Conservation (phyloP, 352 stramenopile genomes). For the Phytophthora niederhauseri region DNA sequence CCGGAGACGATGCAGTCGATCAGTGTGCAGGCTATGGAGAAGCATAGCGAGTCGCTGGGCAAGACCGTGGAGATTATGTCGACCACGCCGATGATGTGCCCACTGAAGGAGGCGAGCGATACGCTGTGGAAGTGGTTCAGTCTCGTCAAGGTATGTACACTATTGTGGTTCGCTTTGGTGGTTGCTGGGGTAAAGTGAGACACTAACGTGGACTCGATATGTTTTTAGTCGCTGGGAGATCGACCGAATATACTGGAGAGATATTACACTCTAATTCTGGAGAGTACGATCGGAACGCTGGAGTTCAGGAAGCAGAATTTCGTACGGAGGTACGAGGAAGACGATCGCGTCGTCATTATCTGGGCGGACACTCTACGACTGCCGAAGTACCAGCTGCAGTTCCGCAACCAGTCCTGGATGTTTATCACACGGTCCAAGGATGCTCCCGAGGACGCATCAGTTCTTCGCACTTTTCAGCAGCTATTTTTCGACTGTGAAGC, state of each 20-base stretch:
- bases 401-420: constrained; percentile 32
- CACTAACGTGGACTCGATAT: background rate
- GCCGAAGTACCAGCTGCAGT: constrained; percentile 29
- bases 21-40: constrained; percentile 11
- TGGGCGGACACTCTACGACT: constrained; percentile 23
- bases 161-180: no score
- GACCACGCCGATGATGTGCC: constrained; percentile 29
- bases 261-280: constrained; percentile 27
- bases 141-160: constrained; percentile 6
- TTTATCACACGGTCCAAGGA: constrained; percentile 23
- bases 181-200: no score
- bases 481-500: constrained; percentile 18
- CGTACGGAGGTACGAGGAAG: constrained; percentile 31
- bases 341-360: constrained; percentile 31
- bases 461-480: constrained; percentile 27
- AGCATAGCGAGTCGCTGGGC: constrained; percentile 13
- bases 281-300: constrained; percentile 21
- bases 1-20: constrained; percentile 5
- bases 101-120: constrained; percentile 17
- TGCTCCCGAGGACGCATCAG: constrained; percentile 8
- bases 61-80: constrained; percentile 32
- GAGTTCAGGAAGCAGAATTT: constrained; percentile 37
- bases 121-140: constrained; percentile 29
- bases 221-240: constrained; percentile 14
- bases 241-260: constrained; percentile 28